Percentiles rank a stretch among this genome's conserved stretches.
These are phyloP conservation scores for Clitopilus passeckerianus DNA, from an alignment of 768 basidiomycete genomes.

Conservation along the genomic window DNA sequence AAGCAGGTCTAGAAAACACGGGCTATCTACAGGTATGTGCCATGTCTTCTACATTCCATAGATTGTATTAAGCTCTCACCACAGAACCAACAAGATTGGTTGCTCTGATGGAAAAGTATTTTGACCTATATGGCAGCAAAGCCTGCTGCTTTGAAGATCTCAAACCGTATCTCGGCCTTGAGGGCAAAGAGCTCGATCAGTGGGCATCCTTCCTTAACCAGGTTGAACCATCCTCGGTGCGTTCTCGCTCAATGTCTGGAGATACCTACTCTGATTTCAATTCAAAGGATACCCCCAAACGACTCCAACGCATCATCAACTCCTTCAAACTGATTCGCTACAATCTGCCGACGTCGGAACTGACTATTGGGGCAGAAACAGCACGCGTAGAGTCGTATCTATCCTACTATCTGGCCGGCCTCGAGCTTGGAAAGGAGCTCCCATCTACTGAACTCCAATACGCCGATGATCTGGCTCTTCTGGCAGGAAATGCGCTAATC, in stretches of 20 bases:
- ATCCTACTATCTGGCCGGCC: conserved; percentile 58
- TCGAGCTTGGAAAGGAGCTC: conserved; percentile 62
- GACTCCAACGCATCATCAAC: conserved; percentile 69
- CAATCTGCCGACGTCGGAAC: conserved; percentile 41
- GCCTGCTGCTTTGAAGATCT: conserved; percentile 87
- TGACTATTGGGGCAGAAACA: conserved; percentile 54
- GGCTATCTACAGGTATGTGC: conserved; percentile 39
- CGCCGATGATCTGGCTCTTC: conserved; percentile 77
- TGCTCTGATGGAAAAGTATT: conserved; percentile 59
- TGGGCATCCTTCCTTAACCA: conserved; percentile 54
- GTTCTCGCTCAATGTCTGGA: conserved; percentile 11
- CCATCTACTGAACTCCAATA: conserved; percentile 80
- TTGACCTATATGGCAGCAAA: conserved; percentile 71
- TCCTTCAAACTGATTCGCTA: conserved; percentile 69
- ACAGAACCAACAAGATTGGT: conserved; percentile 42
- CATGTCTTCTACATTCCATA: background rate
- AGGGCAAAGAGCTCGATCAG: conserved; percentile 37
- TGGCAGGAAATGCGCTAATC: conserved; percentile 67
- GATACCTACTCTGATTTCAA: background rate
- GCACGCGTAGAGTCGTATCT: conserved; percentile 47
- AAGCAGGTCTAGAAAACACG: conserved; percentile 45
- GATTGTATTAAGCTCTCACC: conserved; percentile 1
- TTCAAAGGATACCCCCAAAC: conserved; percentile 41
- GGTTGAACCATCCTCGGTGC: conserved; percentile 44
- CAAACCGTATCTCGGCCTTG: conserved; percentile 54